Percentiles rank a stretch among this genome's conserved stretches.
Conservation (phyloP, 202 grass and related monocot genomes). For the Brachypodium distachyon region DNA sequence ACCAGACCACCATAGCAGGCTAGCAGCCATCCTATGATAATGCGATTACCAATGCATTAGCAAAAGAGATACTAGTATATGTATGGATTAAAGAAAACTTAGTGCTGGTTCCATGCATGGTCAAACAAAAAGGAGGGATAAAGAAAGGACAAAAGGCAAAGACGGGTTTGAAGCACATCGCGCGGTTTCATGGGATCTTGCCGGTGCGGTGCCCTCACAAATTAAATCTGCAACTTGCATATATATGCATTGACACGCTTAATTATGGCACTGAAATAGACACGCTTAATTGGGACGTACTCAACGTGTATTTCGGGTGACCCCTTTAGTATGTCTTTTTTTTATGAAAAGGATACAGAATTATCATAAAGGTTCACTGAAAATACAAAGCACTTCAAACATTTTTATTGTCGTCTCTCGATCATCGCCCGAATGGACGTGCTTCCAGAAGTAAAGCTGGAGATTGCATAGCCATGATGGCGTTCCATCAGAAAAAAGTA, state of each 20-base stretch:
- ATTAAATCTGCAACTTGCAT: background rate
- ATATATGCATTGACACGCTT: background rate
- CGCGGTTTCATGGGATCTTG: constrained; percentile 34
- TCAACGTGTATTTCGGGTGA: constrained; percentile 2
- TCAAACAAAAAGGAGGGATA: constrained; percentile 17
- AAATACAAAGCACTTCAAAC: no score
- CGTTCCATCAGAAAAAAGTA: no score
- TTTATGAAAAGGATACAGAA: no score
- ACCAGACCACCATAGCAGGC: background rate
- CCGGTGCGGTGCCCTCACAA: background rate
- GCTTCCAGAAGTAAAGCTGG: background rate
- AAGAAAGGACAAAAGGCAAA: background rate
- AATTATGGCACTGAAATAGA: background rate
- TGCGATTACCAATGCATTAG: background rate
- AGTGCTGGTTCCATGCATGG: constrained; percentile 6
- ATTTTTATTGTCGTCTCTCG: no score
- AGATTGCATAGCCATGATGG: no score
- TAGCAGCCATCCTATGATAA: background rate
- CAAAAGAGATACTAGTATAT: background rate
- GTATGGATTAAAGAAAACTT: background rate
- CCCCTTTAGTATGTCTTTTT: no score
- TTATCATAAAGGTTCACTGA: no score
- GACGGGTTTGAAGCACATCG: background rate
- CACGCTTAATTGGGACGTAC: background rate
- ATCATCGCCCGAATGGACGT: background rate